A percentile compares a stretch with the other conserved stretches of the same genome.
These are phyloP conservation scores for Vigna unguiculata DNA, from an alignment of 306 rosid species.

Conservation along the genomic window DNA sequence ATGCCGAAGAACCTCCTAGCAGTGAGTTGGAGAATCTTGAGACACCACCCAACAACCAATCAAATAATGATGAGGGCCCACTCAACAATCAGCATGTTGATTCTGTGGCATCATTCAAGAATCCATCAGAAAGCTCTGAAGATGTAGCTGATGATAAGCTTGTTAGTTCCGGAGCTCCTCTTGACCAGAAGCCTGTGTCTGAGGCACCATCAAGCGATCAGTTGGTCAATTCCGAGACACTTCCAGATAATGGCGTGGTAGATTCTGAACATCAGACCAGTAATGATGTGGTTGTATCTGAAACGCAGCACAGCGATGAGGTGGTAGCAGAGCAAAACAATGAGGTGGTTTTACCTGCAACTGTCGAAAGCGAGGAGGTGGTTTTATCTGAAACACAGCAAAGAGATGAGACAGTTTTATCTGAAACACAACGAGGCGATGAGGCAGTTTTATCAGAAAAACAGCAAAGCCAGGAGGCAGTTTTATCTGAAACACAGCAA, in stretches of 20 bases:
- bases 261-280: slow-evolving; percentile 2
- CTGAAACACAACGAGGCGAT: neutral
- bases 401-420: neutral
- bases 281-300: neutral
- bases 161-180: slow-evolving; percentile 25
- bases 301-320: neutral
- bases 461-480: neutral
- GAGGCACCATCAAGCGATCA: slow-evolving; percentile 34
- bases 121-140: slow-evolving; percentile 35
- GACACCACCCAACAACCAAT: slow-evolving; percentile 27
- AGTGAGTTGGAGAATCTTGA: slow-evolving; percentile 27
- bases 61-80: slow-evolving; percentile 32
- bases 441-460: neutral
- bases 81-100: slow-evolving; percentile 34
- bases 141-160: slow-evolving; percentile 5
- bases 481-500: slow-evolving; percentile 7
- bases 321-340: neutral
- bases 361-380: neutral
- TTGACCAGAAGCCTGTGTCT: slow-evolving; percentile 27
- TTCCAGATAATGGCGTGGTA: neutral
- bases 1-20: slow-evolving; percentile 16
- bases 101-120: slow-evolving; percentile 21
- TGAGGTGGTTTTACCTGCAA: neutral
- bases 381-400: neutral
- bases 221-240: neutral